Evolutionary conservation across 2,329 filamentous ascomycete species (phyloP).

Genomic region (Aureobasidium namibiae): DNA sequence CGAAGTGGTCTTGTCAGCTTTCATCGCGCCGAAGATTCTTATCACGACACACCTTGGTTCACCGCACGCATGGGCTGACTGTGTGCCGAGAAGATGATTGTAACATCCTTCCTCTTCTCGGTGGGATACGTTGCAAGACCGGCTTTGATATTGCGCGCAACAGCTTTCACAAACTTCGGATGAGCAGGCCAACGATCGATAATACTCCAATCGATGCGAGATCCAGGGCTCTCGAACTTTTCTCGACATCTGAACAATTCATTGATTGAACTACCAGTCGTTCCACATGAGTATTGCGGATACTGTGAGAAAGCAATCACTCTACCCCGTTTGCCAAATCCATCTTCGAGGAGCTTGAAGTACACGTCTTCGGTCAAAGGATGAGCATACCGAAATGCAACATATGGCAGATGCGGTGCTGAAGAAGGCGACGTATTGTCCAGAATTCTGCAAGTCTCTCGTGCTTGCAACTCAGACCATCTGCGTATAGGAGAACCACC

Average conservation of each 20-base stretch:
- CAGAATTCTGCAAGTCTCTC: slow-evolving; percentile 94
- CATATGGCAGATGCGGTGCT: slow-evolving; percentile 93
- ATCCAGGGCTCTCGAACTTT: slow-evolving; percentile 66
- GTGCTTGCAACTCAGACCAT: slow-evolving; percentile 91
- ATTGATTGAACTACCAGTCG: slow-evolving; percentile 90
- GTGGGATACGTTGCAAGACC: slow-evolving; percentile 76
- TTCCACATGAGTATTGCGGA: slow-evolving; percentile 96
- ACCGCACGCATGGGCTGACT: slow-evolving; percentile 95
- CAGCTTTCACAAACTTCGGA: slow-evolving; percentile 78
- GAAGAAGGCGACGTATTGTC: slow-evolving; percentile 86
- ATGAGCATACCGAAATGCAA: slow-evolving; percentile 90
- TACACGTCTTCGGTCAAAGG: slow-evolving; percentile 95
- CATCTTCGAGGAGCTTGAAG: slow-evolving; percentile 68
- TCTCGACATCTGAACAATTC: slow-evolving; percentile 97
- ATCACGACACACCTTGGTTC: slow-evolving; percentile 49
- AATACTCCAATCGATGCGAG: slow-evolving; percentile 78
- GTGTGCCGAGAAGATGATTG: slow-evolving; percentile 90
- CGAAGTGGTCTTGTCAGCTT: not conserved
- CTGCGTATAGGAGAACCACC: slow-evolving; percentile 96
- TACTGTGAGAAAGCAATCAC: slow-evolving; percentile 98
- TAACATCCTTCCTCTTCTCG: slow-evolving; percentile 68
- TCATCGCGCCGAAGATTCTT: slow-evolving; percentile 48
- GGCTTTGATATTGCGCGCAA: slow-evolving; percentile 83
- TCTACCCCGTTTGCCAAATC: slow-evolving; percentile 80
- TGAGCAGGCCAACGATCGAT: slow-evolving; percentile 98